Base-by-base conservation (phyloP, 2,329 filamentous ascomycete species). In the Seiridium cupressi region DNA sequence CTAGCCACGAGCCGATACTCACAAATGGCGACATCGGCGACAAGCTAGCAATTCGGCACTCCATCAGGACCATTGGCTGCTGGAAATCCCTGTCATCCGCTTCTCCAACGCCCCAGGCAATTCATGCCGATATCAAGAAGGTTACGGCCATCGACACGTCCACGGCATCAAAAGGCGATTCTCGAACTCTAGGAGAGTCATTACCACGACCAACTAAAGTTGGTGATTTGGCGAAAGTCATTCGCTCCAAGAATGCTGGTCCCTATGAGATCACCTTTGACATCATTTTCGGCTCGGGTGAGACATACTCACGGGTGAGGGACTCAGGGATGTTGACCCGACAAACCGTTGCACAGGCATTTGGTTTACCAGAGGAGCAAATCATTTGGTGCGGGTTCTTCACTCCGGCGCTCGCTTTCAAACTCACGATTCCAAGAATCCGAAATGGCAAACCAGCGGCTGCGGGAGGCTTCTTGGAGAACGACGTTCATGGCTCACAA, bases 381-480 rank as follows among this genome's bases (percentile, higher is more conserved):
- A 69, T 79, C 5, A 54, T 77, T 0, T 77, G 74, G 73, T 66
- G 67, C 36, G 75, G 74, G 0, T 78, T 74, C 62, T 83, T 77
- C 59, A 78, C 81, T 1, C 76, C 75, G 1, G 81, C 80, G 0
- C 64, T 75, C 57, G 78, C 79, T 0, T 83, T 77, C 67, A 83
- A 83, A 58, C 74, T 71, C 7, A 81, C 78, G 1, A 74, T 81
- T n/a, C 66, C 68, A 9, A 64, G 68, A 4, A 62, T 63, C 13
- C 58, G 62, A 11, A 60, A 26, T 13, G 69, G 68, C 5, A 65
- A 59, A 55, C 58, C 54, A 9, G 58, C 38, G 0, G 46, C 65
- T 2, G 65, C 65, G 6, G 71, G 71, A 7, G 62, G 69, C 3
- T 73, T 71, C 57, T 69, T 72, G 69, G 71, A 72, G 60, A 64